phyloP scores from a whole-genome alignment of 192 early-diverging fungal species.

The Backusella liffmaniae region DNA sequence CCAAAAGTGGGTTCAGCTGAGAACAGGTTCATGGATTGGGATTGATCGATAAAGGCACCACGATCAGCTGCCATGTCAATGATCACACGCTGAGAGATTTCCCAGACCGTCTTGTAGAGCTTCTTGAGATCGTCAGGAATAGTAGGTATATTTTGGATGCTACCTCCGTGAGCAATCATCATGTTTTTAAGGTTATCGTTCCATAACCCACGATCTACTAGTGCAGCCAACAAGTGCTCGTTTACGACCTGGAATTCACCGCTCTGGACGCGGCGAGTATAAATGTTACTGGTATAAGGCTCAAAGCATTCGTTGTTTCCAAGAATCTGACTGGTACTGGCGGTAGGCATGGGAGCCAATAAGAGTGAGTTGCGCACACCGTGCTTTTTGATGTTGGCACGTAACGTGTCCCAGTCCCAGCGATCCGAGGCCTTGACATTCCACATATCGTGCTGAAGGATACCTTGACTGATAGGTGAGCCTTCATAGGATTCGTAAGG shows the following conservation, averaged over 20 bases:
- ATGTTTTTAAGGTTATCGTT: constrained; percentile 91
- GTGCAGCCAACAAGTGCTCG: constrained; percentile 88
- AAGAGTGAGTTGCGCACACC: constrained; percentile 93
- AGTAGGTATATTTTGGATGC: constrained; percentile 70
- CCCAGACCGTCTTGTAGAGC: constrained; percentile 97
- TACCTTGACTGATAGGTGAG: constrained; percentile 80
- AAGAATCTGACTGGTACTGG: constrained; percentile 91
- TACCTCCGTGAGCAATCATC: constrained; percentile 92
- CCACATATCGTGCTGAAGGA: constrained; percentile 94
- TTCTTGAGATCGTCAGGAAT: constrained; percentile 80
- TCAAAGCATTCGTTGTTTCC: constrained; percentile 98
- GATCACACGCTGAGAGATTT: constrained; percentile 85
- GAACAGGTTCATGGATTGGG: constrained; percentile 94
- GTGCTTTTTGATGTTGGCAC: constrained; percentile 69
- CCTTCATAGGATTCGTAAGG: constrained; percentile 85
- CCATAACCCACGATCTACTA: constrained; percentile 91
- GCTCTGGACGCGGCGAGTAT: constrained; percentile 91
- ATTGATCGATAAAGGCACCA: constrained; percentile 95
- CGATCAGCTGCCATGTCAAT: constrained; percentile 96
- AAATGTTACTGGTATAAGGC: constrained; percentile 89
- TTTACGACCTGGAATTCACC: constrained; percentile 99
- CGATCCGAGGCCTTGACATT: constrained; percentile 68
- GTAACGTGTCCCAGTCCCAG: constrained; percentile 86
- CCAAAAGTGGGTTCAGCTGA: constrained; percentile 85
- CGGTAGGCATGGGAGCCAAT: constrained; percentile 96